phyloP scores from a whole-genome alignment of 805 yeast species.

The Zygosaccharomyces kombuchaensis region DNA sequence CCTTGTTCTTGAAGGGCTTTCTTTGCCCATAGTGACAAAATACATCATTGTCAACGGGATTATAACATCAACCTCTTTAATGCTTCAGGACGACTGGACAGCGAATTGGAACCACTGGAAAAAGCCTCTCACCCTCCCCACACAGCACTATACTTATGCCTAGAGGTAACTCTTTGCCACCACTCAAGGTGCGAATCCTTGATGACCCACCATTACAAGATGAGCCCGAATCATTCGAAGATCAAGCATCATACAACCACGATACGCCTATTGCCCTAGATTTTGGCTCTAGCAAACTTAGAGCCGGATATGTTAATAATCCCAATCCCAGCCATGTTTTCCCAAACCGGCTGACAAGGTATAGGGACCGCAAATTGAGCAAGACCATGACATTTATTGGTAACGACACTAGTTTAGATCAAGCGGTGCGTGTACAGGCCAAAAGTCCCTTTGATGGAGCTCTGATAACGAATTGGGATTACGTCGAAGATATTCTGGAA shows the following conservation, averaged over 20 bases:
- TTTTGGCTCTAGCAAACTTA: conserved; percentile 61
- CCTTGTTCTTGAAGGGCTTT: too few relatives aligned
- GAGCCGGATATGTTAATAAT: conserved; percentile 54
- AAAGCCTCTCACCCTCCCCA: too few relatives aligned
- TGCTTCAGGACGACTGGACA: not conserved
- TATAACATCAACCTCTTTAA: not conserved
- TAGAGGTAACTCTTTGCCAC: conserved; percentile 29
- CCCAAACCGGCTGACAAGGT: conserved; percentile 65
- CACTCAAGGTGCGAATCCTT: conserved; percentile 24
- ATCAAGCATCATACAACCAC: conserved; percentile 25
- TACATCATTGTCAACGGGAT: not conserved
- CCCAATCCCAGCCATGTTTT: conserved; percentile 55
- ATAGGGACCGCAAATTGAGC: conserved; percentile 69
- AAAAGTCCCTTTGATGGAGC: conserved; percentile 85
- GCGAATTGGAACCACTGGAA: not conserved
- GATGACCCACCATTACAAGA: conserved; percentile 32
- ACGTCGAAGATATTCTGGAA: conserved; percentile 75
- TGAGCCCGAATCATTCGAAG: conserved; percentile 32
- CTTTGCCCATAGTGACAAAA: not conserved
- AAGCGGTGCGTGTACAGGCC: conserved; percentile 60
- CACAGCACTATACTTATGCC: conserved; percentile 12
- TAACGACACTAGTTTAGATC: conserved; percentile 71
- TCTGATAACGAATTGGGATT: conserved; percentile 88
- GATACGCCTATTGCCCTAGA: conserved; percentile 82
- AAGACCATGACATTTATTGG: conserved; percentile 71